These are phyloP conservation scores for Didymella pomorum DNA, from an alignment of 2,329 filamentous ascomycete species.

Conservation along the genomic window DNA sequence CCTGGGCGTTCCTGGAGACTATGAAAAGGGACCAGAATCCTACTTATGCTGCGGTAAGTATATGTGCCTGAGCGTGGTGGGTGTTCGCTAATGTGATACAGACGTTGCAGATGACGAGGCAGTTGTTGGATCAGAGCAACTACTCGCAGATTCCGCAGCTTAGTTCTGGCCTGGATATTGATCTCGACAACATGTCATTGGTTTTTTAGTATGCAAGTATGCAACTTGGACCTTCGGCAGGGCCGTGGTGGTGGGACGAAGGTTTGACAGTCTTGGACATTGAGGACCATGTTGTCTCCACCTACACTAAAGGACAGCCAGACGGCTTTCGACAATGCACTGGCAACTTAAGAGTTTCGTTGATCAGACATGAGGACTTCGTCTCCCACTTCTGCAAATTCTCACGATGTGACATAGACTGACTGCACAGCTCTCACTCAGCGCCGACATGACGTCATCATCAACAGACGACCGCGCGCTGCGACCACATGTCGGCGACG, in stretches of 20 bases:
- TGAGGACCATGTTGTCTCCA: background rate
- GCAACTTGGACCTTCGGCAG: background rate
- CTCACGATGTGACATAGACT: background rate
- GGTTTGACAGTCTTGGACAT: background rate
- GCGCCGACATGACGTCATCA: conserved; percentile 10
- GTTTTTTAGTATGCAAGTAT: conserved; percentile 27
- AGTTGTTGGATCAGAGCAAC: conserved; percentile 49
- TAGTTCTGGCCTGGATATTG: conserved; percentile 53
- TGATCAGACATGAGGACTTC: background rate
- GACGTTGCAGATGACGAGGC: conserved; percentile 52
- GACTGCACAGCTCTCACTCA: background rate
- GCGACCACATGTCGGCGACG: background rate
- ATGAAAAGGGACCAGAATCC: conserved; percentile 51
- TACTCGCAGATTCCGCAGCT: conserved; percentile 58
- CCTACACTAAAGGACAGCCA: background rate
- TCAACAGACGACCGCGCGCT: background rate
- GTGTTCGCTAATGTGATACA: conserved; percentile 15
- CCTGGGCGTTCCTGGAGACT: conserved; percentile 57
- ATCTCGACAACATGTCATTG: conserved; percentile 49
- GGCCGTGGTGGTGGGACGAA: background rate
- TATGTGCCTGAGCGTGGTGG: conserved; percentile 7
- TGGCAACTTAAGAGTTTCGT: background rate
- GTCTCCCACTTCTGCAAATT: background rate
- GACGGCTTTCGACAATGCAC: background rate
- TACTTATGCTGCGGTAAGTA: conserved; percentile 51